Evolutionary conservation across 768 basidiomycete species (phyloP), one percentile per base, ranked within the genome.

Genomic region (Termitomyces sp.): DNA sequence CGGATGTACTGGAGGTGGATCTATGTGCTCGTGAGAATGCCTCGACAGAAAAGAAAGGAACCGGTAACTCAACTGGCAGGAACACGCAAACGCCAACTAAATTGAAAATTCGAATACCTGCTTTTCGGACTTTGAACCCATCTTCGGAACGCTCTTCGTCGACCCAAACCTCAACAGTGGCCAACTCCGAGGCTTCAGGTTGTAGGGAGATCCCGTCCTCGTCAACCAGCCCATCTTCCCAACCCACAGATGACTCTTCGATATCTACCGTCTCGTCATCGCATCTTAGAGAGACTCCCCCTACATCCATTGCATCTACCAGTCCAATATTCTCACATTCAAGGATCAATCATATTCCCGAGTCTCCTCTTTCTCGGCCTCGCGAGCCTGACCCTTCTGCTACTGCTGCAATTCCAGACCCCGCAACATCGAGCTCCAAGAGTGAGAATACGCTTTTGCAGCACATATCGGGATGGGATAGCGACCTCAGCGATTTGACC

Each of bases 401-500:
- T 26, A 5, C 15, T 34, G 16, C 53, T 29, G 20, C 18, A 24
- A 8, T 44, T 3, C 47, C 50, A 37, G 26, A 37, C 34, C 50
- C 24, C 10, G 41, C 34, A 37, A 15, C 44, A 12, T 34, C 42
- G 31, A 39, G 31, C 12, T 37, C 45, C 5, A 24, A 5, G 37
- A 26, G 16, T 29, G 36, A 55, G 12, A 47, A 24, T 2, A 16
- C 51, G 5, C 15, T 44, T 34, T 53, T 20, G 26, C 44, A 56
- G 41, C 18, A 42, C 3, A 62, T 69, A 9, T 29, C 56, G 33
- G 72, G 67, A 22, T 71, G 71, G 71, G 70, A 72, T 55, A 74
- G 72, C 44, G 73, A 74, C 33, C 65, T 74, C 26, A 69, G 68
- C 4, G 71, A 73, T 5, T 57, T 67, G 20, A 65, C 64, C 5